Evolutionary conservation across 257 asterid genomes (phyloP).

Genomic region (Nicotiana attenuata): DNA sequence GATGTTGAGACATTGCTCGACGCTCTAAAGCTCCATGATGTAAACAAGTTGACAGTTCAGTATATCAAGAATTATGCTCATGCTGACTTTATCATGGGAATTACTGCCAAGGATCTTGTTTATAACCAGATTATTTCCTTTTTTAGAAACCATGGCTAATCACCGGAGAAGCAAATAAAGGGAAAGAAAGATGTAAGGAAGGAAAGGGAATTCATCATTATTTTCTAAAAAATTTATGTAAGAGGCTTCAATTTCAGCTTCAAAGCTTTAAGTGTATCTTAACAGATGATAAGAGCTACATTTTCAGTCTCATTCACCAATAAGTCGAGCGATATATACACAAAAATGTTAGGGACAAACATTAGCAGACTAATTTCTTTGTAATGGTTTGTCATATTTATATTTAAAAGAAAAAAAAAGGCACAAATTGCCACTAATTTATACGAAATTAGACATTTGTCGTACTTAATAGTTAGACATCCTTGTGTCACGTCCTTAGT

Average conservation of each 20-base stretch:
- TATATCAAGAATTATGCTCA: conserved; percentile 48
- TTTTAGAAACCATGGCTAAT: conserved; percentile 16
- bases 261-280: neutral
- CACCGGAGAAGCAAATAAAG: neutral
- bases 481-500: too few relatives aligned
- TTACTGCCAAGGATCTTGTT: conserved; percentile 45
- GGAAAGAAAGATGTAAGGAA: neutral
- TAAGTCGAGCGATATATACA: too few relatives aligned
- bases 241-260: neutral
- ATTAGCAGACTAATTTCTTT: too few relatives aligned
- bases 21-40: conserved; percentile 28
- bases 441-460: too few relatives aligned
- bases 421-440: too few relatives aligned
- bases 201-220: neutral
- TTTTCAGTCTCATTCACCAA: too few relatives aligned
- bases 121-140: conserved; percentile 45
- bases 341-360: too few relatives aligned
- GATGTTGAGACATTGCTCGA: conserved; percentile 44
- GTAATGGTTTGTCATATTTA: too few relatives aligned
- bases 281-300: neutral
- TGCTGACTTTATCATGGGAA: conserved; percentile 39
- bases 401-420: too few relatives aligned
- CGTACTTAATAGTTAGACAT: too few relatives aligned
- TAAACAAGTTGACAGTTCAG: conserved; percentile 39
- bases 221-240: neutral